phyloP scores from a whole-genome alignment of 208 protist genomes.

The Acanthamoeba culbertsoni region DNA sequence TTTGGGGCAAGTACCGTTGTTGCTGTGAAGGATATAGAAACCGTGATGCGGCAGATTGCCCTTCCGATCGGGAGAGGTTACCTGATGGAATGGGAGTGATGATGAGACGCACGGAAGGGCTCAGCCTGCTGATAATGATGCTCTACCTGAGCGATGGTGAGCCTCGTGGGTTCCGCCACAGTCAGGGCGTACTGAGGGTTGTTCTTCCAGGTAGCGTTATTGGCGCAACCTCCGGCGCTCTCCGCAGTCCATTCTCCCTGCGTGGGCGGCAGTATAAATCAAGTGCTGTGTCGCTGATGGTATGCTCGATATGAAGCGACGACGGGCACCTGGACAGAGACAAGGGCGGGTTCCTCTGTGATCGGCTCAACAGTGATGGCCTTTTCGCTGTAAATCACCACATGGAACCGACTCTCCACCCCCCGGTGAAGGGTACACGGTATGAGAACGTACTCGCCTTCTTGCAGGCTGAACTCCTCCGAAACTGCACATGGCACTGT shows the following conservation, averaged over 20 bases:
- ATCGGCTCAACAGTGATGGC: not conserved
- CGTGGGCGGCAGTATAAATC: not conserved
- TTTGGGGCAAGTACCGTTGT: not conserved
- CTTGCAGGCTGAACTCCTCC: constrained; percentile 32
- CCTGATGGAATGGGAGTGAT: not conserved
- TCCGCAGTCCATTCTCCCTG: constrained; percentile 36
- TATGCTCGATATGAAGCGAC: not conserved
- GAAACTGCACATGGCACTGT: constrained; percentile 21
- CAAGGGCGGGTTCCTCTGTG: not conserved
- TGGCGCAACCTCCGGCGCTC: constrained; percentile 12
- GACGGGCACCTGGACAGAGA: not conserved
- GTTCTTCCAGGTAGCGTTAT: constrained; percentile 20
- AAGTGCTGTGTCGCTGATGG: not conserved
- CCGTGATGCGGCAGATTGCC: constrained; percentile 1
- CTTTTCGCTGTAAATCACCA: constrained; percentile 56
- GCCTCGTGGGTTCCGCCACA: not conserved
- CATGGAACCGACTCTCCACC: not conserved
- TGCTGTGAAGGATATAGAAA: constrained; percentile 37
- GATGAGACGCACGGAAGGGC: not conserved
- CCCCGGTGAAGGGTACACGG: constrained; percentile 24
- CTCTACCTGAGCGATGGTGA: constrained; percentile 4
- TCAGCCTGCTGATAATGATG: too few species aligned
- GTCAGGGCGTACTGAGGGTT: constrained; percentile 38
- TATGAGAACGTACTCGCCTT: constrained; percentile 33
- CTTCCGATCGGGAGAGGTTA: not conserved